Conservation (phyloP, 139 green algal species). For the Chlorella sp. region DNA sequence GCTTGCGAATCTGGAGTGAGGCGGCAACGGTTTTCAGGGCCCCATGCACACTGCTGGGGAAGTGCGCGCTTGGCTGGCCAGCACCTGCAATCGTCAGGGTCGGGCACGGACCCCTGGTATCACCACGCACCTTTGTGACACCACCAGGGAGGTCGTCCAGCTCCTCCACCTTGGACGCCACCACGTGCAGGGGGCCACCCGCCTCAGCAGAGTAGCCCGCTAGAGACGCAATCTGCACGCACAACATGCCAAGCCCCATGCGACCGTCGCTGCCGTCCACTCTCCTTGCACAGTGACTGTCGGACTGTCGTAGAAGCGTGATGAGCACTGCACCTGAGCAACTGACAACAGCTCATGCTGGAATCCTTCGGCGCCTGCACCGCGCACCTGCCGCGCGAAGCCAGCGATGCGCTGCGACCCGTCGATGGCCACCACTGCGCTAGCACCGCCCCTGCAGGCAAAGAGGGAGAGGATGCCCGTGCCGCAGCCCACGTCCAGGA, state of each 20-base stretch:
- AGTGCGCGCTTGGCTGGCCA: too few species aligned
- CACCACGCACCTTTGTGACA: conserved; percentile 43
- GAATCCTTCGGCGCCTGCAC: neutral
- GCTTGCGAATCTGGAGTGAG: too few species aligned
- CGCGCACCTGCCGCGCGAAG: conserved; percentile 37
- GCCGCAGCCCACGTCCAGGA: conserved; percentile 93
- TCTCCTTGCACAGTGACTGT: too few species aligned
- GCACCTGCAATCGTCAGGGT: too few species aligned
- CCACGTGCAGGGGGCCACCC: conserved; percentile 54
- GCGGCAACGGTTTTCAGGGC: too few species aligned
- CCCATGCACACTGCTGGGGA: too few species aligned
- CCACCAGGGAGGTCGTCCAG: conserved; percentile 36
- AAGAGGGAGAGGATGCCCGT: conserved; percentile 94
- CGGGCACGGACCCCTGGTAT: too few species aligned
- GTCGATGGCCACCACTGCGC: conserved; percentile 56
- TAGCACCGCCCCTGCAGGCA: conserved; percentile 74
- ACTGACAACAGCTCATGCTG: neutral
- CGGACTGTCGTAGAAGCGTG: too few species aligned
- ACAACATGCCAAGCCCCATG: neutral
- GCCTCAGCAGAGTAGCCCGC: conserved; percentile 33
- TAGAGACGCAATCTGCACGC: conserved; percentile 25
- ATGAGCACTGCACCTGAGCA: too few species aligned
- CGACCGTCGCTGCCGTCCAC: too few species aligned
- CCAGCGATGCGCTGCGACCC: conserved; percentile 50
- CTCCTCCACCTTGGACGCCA: conserved; percentile 63